Base-by-base conservation (phyloP, 1,139 yeast genomes). In the Candida anutae region DNA sequence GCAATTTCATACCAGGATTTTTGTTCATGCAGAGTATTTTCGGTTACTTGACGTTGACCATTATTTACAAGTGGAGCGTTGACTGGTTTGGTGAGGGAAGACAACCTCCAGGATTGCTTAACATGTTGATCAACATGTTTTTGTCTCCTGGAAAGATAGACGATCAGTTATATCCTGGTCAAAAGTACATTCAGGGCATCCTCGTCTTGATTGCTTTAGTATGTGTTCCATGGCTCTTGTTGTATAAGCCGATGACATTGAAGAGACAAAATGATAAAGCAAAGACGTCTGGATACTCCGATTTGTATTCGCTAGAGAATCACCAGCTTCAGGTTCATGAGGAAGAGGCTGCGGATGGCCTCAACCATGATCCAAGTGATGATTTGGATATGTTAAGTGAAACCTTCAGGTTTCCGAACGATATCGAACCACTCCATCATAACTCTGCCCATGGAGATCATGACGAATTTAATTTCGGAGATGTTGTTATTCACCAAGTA, bases 61-160 rank as follows among this genome's bases (percentile, higher is more conserved):
- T 90, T 42, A 68, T 90, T 17, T 90, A 88, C 66, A 90, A 90
- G 57, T 90, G 99, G 99, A 63, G 79, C 24, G 80, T 83, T 22
- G 95, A 90, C 58, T 90, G 99, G 99, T 56, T 80, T 27, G 79
- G 71, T 6, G 68, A 68, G 19, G 77, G 64, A 3, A 74, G 68
- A 42, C 80, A 82, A 28, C 94, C 99, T 1, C 99, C 99, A 3
- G 94, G 96, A 16, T 63, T 90, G 43, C 70, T 90, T 39, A 88
- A 90, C 54, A 90, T 90, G 95, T 69, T 90, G 45, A 90, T 90
- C 45, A 83, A 83, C 48, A 90, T 90, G 99, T 90, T 93, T 50
- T 65, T 90, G 46, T 65, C 95, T 0, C 99, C 99, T 4, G 97
- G 98, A 3, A 73, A 62, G 5, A 74, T 90, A 27, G 95, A 83